Conservation (phyloP, 768 basidiomycete species). For the Termitomyces titanicus region DNA sequence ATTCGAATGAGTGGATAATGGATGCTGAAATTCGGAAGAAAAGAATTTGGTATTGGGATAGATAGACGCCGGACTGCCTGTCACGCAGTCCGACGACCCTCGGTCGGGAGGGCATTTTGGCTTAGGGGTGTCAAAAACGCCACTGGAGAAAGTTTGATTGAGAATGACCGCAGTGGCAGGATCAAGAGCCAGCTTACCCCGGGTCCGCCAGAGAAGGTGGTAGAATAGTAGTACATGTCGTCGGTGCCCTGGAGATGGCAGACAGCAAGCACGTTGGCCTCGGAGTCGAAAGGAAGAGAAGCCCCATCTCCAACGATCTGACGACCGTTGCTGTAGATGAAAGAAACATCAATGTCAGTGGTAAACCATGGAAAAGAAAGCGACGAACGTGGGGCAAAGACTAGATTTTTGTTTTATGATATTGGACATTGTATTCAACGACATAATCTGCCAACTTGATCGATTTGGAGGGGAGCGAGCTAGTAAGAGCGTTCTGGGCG, state of each 20-base stretch:
- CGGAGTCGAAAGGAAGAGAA: conserved; percentile 68
- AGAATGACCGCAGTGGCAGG: background rate
- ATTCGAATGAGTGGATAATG: conserved; percentile 8
- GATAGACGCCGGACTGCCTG: conserved; percentile 79
- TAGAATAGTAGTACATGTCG: conserved; percentile 88
- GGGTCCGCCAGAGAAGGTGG: conserved; percentile 92
- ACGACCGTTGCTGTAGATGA: conserved; percentile 78
- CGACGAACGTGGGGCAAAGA: conserved; percentile 88
- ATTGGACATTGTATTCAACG: conserved; percentile 70
- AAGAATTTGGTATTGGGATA: conserved; percentile 45
- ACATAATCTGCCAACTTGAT: conserved; percentile 89
- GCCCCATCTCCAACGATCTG: conserved; percentile 98
- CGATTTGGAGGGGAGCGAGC: conserved; percentile 24
- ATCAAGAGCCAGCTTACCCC: conserved; percentile 48
- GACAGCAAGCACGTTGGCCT: conserved; percentile 80
- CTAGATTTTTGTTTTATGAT: conserved; percentile 77
- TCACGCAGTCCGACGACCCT: conserved; percentile 96
- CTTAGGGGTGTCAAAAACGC: conserved; percentile 92
- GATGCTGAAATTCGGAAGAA: conserved; percentile 22
- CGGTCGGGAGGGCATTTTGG: conserved; percentile 92
- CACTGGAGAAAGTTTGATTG: conserved; percentile 46
- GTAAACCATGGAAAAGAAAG: background rate
- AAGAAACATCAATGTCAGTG: conserved; percentile 9
- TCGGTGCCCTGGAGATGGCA: conserved; percentile 79
- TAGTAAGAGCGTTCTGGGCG: conserved; percentile 12